phyloP scores from a whole-genome alignment of 768 basidiomycete genomes.

The Lactarius tabidus region DNA sequence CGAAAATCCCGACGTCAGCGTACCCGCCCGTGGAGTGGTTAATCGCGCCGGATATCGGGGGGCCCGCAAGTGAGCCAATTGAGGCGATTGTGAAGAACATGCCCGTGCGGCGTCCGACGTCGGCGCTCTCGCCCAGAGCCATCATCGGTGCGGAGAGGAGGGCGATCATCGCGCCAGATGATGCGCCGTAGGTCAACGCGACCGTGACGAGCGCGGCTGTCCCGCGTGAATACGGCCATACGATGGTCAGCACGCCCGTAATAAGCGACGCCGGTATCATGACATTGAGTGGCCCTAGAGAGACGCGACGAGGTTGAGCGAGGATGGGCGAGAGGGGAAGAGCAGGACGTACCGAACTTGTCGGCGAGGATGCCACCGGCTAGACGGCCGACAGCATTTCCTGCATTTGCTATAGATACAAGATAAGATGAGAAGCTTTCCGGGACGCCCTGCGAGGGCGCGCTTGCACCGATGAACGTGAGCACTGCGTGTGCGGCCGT shows the following conservation, averaged over 20 bases:
- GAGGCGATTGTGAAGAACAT: conserved; percentile 60
- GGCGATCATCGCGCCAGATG: conserved; percentile 59
- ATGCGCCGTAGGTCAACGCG: conserved; percentile 59
- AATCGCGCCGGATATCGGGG: conserved; percentile 73
- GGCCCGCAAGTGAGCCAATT: conserved; percentile 60
- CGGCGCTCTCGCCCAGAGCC: conserved; percentile 53
- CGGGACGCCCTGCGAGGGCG: conserved; percentile 46
- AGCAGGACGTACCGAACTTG: conserved; percentile 39
- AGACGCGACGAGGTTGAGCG: not conserved
- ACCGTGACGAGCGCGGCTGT: conserved; percentile 47
- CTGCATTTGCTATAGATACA: conserved; percentile 63
- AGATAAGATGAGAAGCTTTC: conserved; percentile 57
- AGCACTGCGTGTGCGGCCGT: conserved; percentile 41
- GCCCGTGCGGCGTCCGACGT: conserved; percentile 62
- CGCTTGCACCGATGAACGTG: conserved; percentile 63
- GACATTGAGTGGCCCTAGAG: conserved; percentile 58
- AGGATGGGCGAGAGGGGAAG: not conserved
- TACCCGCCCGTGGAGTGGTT: conserved; percentile 50
- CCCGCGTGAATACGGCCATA: conserved; percentile 61
- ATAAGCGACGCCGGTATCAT: conserved; percentile 59
- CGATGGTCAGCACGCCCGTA: conserved; percentile 59
- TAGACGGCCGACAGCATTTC: conserved; percentile 60
- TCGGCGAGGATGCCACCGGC: conserved; percentile 52
- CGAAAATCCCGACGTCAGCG: conserved; percentile 50
- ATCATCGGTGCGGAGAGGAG: conserved; percentile 55